Evolutionary conservation across 169 alveolate genomes (phyloP).

Genomic region (Cystoisospora suis): DNA sequence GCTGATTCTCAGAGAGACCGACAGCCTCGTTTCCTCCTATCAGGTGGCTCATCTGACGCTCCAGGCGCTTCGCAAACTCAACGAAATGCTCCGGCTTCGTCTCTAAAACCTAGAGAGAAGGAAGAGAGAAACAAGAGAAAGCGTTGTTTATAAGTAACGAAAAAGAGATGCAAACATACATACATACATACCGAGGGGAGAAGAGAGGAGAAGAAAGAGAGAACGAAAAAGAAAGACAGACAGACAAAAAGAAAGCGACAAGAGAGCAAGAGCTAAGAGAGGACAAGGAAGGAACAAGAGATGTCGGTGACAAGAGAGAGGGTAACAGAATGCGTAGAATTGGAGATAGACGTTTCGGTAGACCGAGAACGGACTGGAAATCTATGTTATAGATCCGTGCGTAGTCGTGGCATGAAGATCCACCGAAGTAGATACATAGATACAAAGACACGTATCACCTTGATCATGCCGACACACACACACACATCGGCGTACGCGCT

Average conservation of each 20-base stretch:
- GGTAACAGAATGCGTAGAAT: neutral
- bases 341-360: neutral
- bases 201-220: neutral
- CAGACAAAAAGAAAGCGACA: neutral
- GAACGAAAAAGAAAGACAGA: neutral
- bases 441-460: too few relatives aligned
- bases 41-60: neutral
- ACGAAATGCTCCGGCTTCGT: conserved; percentile 15
- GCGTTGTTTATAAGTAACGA: neutral
- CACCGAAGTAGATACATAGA: too few relatives aligned
- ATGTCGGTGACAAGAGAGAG: neutral
- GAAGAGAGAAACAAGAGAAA: neutral
- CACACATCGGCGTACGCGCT: too few relatives aligned
- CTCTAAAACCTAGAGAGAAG: conserved; percentile 17
- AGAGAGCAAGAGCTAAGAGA: neutral
- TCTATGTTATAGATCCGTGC: neutral
- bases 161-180: neutral
- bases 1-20: neutral
- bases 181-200: neutral
- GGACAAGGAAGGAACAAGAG: neutral
- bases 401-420: neutral
- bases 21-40: neutral
- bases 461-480: too few relatives aligned
- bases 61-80: conserved; percentile 36
- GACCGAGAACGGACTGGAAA: neutral